Evolutionary conservation across 2,329 filamentous ascomycete genomes (phyloP).

Genomic region (Ophiostoma angusticollis): DNA sequence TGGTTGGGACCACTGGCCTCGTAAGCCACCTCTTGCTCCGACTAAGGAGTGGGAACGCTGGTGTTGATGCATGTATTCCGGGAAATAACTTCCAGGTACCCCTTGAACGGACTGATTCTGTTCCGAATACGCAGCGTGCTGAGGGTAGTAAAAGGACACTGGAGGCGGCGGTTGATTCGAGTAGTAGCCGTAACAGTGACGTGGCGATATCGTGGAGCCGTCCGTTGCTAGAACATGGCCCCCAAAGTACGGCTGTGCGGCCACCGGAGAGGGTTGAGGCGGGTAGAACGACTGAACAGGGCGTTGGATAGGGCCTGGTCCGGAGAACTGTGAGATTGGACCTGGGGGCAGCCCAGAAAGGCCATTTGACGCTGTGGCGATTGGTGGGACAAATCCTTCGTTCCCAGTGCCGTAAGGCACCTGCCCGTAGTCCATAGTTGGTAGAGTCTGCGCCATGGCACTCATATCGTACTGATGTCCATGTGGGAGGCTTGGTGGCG

Average conservation of each 20-base stretch:
- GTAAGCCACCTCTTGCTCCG: constrained; percentile 12
- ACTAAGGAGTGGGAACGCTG: constrained; percentile 19
- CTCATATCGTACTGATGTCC: constrained; percentile 5
- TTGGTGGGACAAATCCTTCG: background rate
- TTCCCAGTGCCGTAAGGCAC: background rate
- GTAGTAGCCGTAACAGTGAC: background rate
- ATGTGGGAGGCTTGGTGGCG: background rate
- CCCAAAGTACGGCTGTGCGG: background rate
- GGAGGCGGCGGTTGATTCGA: background rate
- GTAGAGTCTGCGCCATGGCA: constrained; percentile 3
- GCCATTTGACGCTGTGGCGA: background rate
- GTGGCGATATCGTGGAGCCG: background rate
- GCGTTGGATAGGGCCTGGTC: background rate
- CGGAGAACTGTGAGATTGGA: background rate
- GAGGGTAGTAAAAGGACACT: background rate
- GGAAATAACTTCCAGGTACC: background rate
- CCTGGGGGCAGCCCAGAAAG: background rate
- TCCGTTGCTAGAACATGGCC: background rate
- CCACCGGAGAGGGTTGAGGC: background rate
- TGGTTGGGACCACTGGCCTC: constrained; percentile 29
- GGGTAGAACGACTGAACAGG: constrained; percentile 1
- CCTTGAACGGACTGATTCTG: constrained; percentile 1
- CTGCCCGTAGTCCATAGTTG: constrained; percentile 3
- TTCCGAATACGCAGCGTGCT: background rate
- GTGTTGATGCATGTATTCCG: constrained; percentile 13